Evolutionary conservation across 176 grass and related monocot genomes (phyloP), one percentile per base, ranked within the genome.

Genomic region (Raddia distichophylla): DNA sequence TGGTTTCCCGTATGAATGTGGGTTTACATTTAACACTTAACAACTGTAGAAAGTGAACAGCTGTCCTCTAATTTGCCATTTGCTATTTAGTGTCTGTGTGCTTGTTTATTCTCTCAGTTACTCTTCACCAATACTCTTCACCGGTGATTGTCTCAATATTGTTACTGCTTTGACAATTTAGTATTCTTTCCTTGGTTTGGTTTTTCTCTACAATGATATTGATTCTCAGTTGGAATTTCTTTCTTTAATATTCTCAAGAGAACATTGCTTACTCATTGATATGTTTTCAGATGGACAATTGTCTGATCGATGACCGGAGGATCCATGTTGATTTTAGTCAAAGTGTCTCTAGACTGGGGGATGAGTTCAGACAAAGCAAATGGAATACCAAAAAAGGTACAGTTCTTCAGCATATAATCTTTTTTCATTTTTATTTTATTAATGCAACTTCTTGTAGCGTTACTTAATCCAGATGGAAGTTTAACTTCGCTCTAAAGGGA

Each of bases 301-400:
- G 90, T 82, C 77, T 98, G 54, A 95, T 98, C 84, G 96, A 98
- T 75, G 96, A 98, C 49, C 75, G 93, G 60, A 93, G 96, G 84
- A 98, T 98, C 35, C 96, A 98, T 83, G 96, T 98, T 79, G 96
- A 98, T 91, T 98, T 98, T 73, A 98, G 90, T 63, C 96, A 98
- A 80, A 98, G 96, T 88, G 96, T 98, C 79, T 85, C 96, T 50
- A 95, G 85, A 74, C 83, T 98, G 22, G 95, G 96, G 96, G 89
- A 89, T 74, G 93, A 98, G 67, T 98, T 84, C 77, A 93, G 96
- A 80, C 96, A 93, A 69, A 90, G 90, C 47, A 98, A 98, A 86
- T 93, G 68, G 73, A 93, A 87, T 89, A 68, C 76, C 55, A 87
- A 84, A 78, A 93, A 89, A 93, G 96, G 96, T 98, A 89, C 47